Base-by-base conservation (phyloP, 768 basidiomycete genomes). In the Boletus sp. region DNA sequence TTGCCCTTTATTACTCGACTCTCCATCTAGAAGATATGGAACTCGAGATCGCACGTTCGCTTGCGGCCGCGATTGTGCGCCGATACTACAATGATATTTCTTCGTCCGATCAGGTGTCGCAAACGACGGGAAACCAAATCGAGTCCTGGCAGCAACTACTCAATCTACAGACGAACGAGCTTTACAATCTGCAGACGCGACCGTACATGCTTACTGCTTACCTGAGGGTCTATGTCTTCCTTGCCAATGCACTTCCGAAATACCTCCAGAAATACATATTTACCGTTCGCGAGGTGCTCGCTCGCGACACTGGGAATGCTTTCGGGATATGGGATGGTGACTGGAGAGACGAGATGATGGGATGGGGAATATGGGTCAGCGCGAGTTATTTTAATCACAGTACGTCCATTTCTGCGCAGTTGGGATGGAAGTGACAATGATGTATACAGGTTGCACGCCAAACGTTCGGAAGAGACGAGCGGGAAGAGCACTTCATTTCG, bases 371-470 rank as follows among this genome's bases (percentile, higher is more conserved):
- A 59, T 87, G 83, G 69, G 68, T 79, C 7, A 78, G 77, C 48
- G 84, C 79, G 1, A 85, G 85, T 18, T 86, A 83, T 69, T 89
- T 87, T 65, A 89, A 89, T 60, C 86, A 89, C 64, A 78, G 87
- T 86, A 40, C 46, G 71, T 64, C n/a, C 18, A 17, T 52, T 54
- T 39, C 42, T 15, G 41, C 11, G 35, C 14, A 20, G 14, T 49
- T 11, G 20, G 36, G 10, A 24, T 7, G 11, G 18, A 30, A n/a
- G 32, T 61, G 50, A 63, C 52, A n/a, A 15, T 1, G 18, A 36
- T 24, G 7, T 45, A 42, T 44, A 15, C 57, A 86, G 83, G 79
- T 64, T 85, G 83, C 61, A 64, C 72, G 6, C 82, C 84, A 9
- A 84, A 83, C 50, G 61, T 85, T 11, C 70, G 71, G 30, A 85